These are phyloP conservation scores for Gonapodya prolifera DNA, from an alignment of 192 early-diverging fungal genomes.

Conservation along the genomic window DNA sequence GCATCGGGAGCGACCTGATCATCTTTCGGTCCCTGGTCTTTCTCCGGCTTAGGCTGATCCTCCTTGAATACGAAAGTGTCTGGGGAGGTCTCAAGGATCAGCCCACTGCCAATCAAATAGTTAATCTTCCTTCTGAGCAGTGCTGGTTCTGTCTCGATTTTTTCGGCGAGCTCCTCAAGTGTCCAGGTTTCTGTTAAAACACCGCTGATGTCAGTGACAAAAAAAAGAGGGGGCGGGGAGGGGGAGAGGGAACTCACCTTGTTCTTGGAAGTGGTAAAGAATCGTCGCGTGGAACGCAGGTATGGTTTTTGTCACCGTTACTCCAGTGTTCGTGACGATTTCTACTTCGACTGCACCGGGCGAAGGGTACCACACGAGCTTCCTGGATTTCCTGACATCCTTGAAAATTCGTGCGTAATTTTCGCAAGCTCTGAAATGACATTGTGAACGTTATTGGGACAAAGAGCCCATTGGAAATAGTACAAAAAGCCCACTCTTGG, in stretches of 20 bases:
- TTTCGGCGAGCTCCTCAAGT: not conserved
- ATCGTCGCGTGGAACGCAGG: not conserved
- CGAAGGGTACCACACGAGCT: not conserved
- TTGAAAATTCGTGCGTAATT: not conserved
- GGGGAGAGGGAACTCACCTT: slow-evolving; percentile 7
- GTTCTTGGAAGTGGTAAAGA: slow-evolving; percentile 7
- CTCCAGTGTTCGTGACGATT: not conserved
- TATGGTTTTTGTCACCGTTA: not conserved
- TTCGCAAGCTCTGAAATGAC: not conserved
- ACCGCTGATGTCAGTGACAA: no score
- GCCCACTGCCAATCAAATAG: not conserved
- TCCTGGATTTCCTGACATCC: not conserved
- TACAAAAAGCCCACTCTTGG: not conserved
- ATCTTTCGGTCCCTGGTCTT: not conserved
- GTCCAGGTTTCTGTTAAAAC: not conserved
- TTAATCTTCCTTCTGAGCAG: not conserved
- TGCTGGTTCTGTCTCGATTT: not conserved
- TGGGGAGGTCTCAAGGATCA: not conserved
- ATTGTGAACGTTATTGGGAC: not conserved
- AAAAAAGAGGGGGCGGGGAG: no score
- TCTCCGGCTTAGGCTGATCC: not conserved
- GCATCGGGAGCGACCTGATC: no score
- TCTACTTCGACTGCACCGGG: not conserved
- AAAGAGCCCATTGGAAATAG: not conserved
- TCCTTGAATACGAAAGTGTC: not conserved